Evolutionary conservation across 768 basidiomycete genomes (phyloP).

Genomic region (Termitomyces sp.): DNA sequence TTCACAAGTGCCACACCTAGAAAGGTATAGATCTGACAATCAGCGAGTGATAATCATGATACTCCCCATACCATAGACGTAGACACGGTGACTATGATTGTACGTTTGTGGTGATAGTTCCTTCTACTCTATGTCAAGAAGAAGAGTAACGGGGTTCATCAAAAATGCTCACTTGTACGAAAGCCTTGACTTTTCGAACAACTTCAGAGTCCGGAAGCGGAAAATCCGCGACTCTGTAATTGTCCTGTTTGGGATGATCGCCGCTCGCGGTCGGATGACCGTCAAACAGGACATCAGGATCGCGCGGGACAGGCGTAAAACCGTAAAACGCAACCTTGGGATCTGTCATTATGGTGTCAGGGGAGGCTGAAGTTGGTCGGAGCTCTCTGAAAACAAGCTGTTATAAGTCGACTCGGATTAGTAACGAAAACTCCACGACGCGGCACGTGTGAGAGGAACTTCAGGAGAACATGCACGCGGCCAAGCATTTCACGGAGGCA

Average conservation of each 20-base stretch:
- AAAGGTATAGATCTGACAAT: not conserved
- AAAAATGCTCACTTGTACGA: slow-evolving; percentile 27
- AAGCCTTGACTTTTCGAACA: slow-evolving; percentile 31
- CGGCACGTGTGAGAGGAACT: not conserved
- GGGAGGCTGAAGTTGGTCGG: not conserved
- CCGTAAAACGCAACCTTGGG: slow-evolving; percentile 34
- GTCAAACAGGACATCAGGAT: slow-evolving; percentile 44
- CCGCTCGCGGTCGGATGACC: slow-evolving; percentile 39
- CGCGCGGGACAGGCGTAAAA: slow-evolving; percentile 42
- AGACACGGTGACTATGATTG: slow-evolving; percentile 47
- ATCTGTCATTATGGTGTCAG: slow-evolving; percentile 17
- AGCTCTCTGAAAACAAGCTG: not conserved
- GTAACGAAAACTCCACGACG: not conserved
- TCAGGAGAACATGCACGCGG: not conserved
- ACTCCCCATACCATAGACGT: slow-evolving; percentile 37
- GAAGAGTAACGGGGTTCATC: not conserved
- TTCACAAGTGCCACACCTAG: slow-evolving; percentile 42
- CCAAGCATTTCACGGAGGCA: not conserved
- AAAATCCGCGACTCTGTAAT: slow-evolving; percentile 32
- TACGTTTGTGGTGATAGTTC: slow-evolving; percentile 40
- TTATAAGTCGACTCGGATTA: not conserved
- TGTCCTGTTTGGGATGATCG: slow-evolving; percentile 35
- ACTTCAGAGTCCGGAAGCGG: slow-evolving; percentile 38
- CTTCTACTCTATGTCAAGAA: slow-evolving; percentile 20
- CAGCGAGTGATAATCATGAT: not conserved